Evolutionary conservation across 2,329 filamentous ascomycete species (phyloP).

Genomic region (Uncinocarpus reesii): DNA sequence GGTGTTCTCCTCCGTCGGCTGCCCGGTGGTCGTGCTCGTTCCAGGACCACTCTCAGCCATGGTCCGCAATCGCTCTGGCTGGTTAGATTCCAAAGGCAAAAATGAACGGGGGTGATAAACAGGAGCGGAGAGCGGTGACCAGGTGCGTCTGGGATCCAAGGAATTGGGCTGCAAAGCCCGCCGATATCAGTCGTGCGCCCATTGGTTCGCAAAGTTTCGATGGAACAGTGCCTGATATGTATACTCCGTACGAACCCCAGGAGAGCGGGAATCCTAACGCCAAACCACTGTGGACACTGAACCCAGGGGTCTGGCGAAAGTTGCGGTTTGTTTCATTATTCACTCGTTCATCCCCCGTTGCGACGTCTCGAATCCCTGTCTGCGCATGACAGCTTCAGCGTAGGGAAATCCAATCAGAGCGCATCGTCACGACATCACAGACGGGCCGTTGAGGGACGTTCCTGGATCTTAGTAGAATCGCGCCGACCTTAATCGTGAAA

Average conservation of each 20-base stretch:
- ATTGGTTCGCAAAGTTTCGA: no score
- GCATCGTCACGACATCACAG: neutral
- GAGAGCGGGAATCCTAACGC: neutral
- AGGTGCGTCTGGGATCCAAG: no score
- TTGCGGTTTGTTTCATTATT: neutral
- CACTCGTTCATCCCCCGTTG: conserved; percentile 1
- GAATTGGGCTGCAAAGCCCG: no score
- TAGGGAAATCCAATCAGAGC: conserved; percentile 9
- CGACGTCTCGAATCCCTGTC: conserved; percentile 7
- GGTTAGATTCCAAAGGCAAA: no score
- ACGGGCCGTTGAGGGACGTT: neutral
- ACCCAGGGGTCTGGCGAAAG: conserved; percentile 4
- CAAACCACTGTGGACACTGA: neutral
- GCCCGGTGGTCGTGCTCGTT: no score
- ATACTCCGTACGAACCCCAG: conserved; percentile 1
- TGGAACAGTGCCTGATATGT: conserved; percentile 7
- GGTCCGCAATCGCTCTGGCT: no score
- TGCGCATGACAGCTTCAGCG: neutral
- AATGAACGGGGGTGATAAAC: no score
- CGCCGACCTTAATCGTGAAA: neutral
- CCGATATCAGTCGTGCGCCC: no score
- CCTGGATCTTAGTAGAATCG: neutral
- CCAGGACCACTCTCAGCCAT: no score
- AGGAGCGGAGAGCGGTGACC: no score
- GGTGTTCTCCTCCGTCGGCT: no score